Evolutionary conservation across 495 filamentous ascomycete genomes (phyloP), one percentile per base, ranked within the genome.

Genomic region (Bacidia rubella): DNA sequence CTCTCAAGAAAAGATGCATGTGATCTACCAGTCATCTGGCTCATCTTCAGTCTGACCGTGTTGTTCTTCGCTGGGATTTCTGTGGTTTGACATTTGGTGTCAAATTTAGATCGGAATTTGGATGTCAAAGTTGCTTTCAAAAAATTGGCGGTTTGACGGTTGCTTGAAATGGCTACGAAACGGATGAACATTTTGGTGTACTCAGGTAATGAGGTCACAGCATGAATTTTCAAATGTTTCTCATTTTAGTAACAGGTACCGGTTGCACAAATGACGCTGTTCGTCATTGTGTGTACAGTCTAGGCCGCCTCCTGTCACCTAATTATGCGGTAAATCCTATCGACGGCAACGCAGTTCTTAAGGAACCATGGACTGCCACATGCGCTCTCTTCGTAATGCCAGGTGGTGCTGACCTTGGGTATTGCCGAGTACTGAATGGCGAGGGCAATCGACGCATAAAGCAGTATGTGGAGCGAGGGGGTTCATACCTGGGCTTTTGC

Each of bases 261-360:
- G 92, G 92, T 49, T 85, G 82, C 35, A 93, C 90, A 4, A 71
- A 83, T 49, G 85, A 90, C 63, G 94, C 89, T 26, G 86, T 96
- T 49, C 81, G 86, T 22, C 90, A 97, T 66, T 87, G 83, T 62
- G 75, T 94, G 54, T 93, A 86, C 65, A 85, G 85, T 41, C 78
- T 98, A 15, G 86, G 89, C 57, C 82, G 86, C 25, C 76, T 97
- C 4, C 79, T 97, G n/a, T 87, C 88, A 17, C 85, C 87, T 38
- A 85, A 87, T 65, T 96, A 97, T 66, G 93, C 90, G 49, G 87
- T 98, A 54, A 87, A 86, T 63, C 80, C 87, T 40, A 76, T 97
- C 51, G 83, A 80, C 20, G 81, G 85, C 19, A 74, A 84, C 1
- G 81, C 80, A 58, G 74, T 98, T 41, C 68, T 95, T 52, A 89